These are phyloP conservation scores for Danielia oregonensis DNA, from an alignment of 805 yeast genomes.

Conservation along the genomic window DNA sequence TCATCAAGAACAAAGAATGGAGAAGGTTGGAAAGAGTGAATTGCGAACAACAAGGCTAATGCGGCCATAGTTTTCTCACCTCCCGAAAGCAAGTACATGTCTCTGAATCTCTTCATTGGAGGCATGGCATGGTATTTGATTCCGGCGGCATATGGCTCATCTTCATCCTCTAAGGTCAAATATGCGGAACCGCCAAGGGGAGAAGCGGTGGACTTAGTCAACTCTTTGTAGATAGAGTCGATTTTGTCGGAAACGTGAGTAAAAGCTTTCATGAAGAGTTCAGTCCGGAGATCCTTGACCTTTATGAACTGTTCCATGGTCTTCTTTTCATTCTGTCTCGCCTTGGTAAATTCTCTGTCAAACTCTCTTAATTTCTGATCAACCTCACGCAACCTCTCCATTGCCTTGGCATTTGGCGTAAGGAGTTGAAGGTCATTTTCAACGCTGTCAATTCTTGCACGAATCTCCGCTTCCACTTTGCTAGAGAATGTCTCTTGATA, in stretches of 20 bases:
- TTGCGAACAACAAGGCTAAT: conserved; percentile 82
- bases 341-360: conserved; percentile 60
- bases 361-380: conserved; percentile 55
- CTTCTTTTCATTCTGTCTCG: conserved; percentile 58
- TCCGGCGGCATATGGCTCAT: conserved; percentile 83
- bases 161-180: conserved; percentile 80
- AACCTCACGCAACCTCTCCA: conserved; percentile 69
- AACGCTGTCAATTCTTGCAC: conserved; percentile 30
- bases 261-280: conserved; percentile 66
- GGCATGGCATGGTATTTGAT: conserved; percentile 93
- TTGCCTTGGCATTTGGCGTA: conserved; percentile 81
- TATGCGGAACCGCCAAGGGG: conserved; percentile 94
- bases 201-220: conserved; percentile 67
- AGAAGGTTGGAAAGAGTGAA: conserved; percentile 86
- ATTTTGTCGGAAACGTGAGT: conserved; percentile 70
- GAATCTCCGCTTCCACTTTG: conserved; percentile 36
- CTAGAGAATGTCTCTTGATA: conserved; percentile 40
- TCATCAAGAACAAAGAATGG: conserved; percentile 96
- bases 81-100: conserved; percentile 89
- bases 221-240: conserved; percentile 77
- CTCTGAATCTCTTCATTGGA: conserved; percentile 88
- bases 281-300: conserved; percentile 57
- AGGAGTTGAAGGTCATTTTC: conserved; percentile 42
- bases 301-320: conserved; percentile 54
- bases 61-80: conserved; percentile 98